These are phyloP conservation scores for Cocos nucifera DNA, from an alignment of 176 grass and related monocot species.

Conservation along the genomic window DNA sequence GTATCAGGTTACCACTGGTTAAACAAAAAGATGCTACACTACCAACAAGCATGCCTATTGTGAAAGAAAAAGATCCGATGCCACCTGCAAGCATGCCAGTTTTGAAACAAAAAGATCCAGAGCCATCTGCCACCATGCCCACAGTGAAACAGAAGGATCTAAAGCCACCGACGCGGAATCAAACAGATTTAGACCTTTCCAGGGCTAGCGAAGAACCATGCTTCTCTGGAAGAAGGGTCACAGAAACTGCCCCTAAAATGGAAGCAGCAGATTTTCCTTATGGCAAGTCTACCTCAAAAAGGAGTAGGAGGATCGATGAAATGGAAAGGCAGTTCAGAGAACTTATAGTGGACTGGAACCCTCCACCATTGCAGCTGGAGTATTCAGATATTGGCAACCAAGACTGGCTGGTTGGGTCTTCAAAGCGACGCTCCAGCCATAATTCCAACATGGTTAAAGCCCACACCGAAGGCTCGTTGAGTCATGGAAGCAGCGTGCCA, in stretches of 20 bases:
- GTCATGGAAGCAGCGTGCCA: background rate
- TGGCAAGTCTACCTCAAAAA: background rate
- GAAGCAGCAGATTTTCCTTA: background rate
- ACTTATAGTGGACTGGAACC: slow-evolving; percentile 2
- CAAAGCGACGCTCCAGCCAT: background rate
- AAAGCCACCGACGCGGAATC: too few species aligned
- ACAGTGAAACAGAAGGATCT: background rate
- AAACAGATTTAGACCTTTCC: background rate
- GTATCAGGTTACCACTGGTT: slow-evolving; percentile 5
- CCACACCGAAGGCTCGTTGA: background rate
- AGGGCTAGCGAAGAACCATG: background rate
- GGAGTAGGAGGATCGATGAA: background rate
- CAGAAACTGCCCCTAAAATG: background rate
- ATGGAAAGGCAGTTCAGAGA: background rate
- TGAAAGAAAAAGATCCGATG: too few species aligned
- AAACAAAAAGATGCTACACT: background rate
- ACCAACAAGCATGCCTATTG: too few species aligned
- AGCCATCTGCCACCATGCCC: background rate
- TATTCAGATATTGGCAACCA: background rate
- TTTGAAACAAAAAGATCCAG: background rate
- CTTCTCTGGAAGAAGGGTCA: background rate
- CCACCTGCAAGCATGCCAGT: background rate
- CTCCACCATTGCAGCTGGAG: background rate
- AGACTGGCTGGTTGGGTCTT: slow-evolving; percentile 1
- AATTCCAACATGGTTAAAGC: background rate